Evolutionary conservation across 116 monocot species (phyloP), one percentile per base, ranked within the genome.

Genomic region (Dioscorea cayenensis): DNA sequence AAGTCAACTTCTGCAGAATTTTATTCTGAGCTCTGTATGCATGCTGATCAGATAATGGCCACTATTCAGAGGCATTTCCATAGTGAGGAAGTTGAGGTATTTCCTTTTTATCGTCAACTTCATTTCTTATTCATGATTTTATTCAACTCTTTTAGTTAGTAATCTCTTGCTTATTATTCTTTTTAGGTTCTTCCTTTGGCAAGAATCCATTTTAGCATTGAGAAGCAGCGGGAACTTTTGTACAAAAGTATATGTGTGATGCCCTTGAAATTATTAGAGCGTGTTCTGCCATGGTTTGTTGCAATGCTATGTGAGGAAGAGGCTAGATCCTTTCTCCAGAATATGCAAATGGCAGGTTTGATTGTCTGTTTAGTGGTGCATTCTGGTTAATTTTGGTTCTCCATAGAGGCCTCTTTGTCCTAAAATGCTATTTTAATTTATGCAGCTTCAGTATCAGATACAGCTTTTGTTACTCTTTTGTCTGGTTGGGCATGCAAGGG

Each of bases 401-500:
- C 2, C 16, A 27, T 27, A 65, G 27, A 14, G 28, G 9, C 8
- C 9, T 67, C 28, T 65, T 10, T 48, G 60, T 38, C 64, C 66
- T 76, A 69, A 28, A 7, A 14, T 50, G 36, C 18, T 65, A 22
- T 27, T 55, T 77, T 74, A 25, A 59, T 19, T 81, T 51, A 27
- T 85, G 74, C 89, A 99, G 99, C 94, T 74, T 79, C 91, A 71
- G 58, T 82, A 68, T 85, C 84, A 20, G 94, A 99, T 51, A 71
- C 67, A 68, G 91, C 94, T 75, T 75, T 99, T 5, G 99, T 93
- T 49, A 99, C 88, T 65, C 99, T 99, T 70, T 80, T 99, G 28
- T 89, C 81, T 87, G 99, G 99, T 63, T 99, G 99, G 99, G 99
- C 94, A 70, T 93, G 99, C 84, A 99, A 94, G 69, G 90, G 91